phyloP scores from a whole-genome alignment of 1,139 yeast genomes.

The Pneumocystis wakefieldiae region DNA sequence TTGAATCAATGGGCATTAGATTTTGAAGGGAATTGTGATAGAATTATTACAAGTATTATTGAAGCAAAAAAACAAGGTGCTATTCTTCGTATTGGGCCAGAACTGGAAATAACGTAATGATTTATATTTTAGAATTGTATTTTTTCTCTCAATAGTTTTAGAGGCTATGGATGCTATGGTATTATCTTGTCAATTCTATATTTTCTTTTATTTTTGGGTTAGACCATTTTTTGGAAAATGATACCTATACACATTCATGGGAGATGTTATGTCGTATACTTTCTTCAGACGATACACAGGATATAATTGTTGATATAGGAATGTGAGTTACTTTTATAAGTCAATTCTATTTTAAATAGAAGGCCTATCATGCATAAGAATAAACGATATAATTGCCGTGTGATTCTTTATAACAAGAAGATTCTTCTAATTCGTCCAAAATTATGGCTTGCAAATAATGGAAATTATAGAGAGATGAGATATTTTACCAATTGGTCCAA shows the following conservation, averaged over 20 bases:
- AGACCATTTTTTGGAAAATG: slow-evolving; percentile 88
- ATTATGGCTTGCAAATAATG: slow-evolving; percentile 85
- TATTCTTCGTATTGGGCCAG: slow-evolving; percentile 85
- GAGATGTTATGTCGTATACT: slow-evolving; percentile 76
- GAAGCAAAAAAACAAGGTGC: slow-evolving; percentile 69
- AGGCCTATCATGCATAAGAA: slow-evolving; percentile 69
- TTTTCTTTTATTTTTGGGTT: not conserved
- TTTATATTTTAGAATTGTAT: not conserved
- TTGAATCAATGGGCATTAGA: slow-evolving; percentile 98
- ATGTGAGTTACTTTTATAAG: slow-evolving; percentile 27
- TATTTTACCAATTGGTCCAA: slow-evolving; percentile 89
- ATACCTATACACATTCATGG: slow-evolving; percentile 82
- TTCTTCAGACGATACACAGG: slow-evolving; percentile 48
- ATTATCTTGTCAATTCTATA: not conserved
- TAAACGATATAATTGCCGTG: slow-evolving; percentile 79
- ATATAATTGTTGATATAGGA: slow-evolving; percentile 75
- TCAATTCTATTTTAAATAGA: not conserved
- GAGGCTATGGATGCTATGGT: slow-evolving; percentile 56
- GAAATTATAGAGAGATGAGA: slow-evolving; percentile 94
- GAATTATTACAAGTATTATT: slow-evolving; percentile 66
- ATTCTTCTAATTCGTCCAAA: slow-evolving; percentile 83
- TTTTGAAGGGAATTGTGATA: slow-evolving; percentile 88
- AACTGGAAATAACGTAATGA: slow-evolving; percentile 58
- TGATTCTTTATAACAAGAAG: slow-evolving; percentile 62
- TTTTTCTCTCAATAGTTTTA: not conserved